These are phyloP conservation scores for Paxillus involutus DNA, from an alignment of 768 basidiomycete species.

Conservation along the genomic window DNA sequence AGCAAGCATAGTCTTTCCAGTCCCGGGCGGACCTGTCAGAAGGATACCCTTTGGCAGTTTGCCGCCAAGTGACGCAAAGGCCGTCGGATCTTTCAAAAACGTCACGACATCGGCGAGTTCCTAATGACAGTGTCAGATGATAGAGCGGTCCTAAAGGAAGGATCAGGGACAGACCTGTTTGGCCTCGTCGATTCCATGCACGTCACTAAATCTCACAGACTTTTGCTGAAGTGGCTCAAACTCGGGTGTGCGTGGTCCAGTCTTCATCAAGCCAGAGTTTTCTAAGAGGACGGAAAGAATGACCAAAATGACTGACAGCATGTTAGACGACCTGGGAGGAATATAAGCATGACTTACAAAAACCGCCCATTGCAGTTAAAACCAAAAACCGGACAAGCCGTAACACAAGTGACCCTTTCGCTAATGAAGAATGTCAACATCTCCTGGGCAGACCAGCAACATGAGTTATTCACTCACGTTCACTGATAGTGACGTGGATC, in stretches of 20 bases:
- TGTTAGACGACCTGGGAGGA: slow-evolving; percentile 4
- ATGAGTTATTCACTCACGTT: slow-evolving; percentile 52
- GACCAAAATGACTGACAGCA: slow-evolving; percentile 68
- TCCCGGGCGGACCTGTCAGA: slow-evolving; percentile 88
- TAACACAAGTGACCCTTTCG: slow-evolving; percentile 66
- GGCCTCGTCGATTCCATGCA: slow-evolving; percentile 97
- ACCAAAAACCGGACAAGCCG: slow-evolving; percentile 64
- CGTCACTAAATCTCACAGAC: slow-evolving; percentile 88
- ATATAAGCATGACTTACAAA: slow-evolving; percentile 50
- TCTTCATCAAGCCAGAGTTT: slow-evolving; percentile 90
- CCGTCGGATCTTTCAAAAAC: slow-evolving; percentile 91
- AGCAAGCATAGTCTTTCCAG: slow-evolving; percentile 84
- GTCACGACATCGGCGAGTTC: slow-evolving; percentile 94
- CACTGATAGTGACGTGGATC: slow-evolving; percentile 78
- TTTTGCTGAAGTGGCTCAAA: slow-evolving; percentile 84
- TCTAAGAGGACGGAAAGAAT: slow-evolving; percentile 88
- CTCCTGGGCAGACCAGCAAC: background rate
- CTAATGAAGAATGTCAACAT: slow-evolving; percentile 34
- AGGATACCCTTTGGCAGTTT: slow-evolving; percentile 93
- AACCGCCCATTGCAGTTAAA: slow-evolving; percentile 53
- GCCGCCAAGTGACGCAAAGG: slow-evolving; percentile 89
- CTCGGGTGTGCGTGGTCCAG: slow-evolving; percentile 75
- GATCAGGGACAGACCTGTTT: slow-evolving; percentile 66
- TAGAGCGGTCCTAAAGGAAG: background rate
- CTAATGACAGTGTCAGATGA: slow-evolving; percentile 36